A percentile compares a stretch with the other conserved stretches of the same genome.
Conservation (phyloP, 2,329 filamentous ascomycete genomes). For the Calonectria henricotiae region DNA sequence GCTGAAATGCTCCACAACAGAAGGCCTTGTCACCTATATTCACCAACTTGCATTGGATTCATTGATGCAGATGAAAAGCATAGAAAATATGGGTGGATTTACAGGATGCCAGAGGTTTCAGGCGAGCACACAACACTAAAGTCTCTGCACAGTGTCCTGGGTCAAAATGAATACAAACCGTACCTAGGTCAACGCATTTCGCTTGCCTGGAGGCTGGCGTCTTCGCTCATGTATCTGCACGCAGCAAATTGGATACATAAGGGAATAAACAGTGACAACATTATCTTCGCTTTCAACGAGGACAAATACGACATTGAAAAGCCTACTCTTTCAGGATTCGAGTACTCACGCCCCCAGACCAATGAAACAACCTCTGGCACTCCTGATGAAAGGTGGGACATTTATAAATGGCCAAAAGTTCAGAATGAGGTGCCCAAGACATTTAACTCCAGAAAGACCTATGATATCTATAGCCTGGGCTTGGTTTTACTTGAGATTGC, state of each 20-base stretch:
- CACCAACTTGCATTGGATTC: constrained; percentile 20
- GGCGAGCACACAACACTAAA: neutral
- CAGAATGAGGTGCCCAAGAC: constrained; percentile 2
- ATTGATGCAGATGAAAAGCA: constrained; percentile 11
- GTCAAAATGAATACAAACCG: constrained; percentile 19
- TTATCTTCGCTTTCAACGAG: constrained; percentile 15
- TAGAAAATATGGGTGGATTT: constrained; percentile 17
- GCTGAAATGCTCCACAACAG: constrained; percentile 20
- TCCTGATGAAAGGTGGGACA: constrained; percentile 21
- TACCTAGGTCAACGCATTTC: constrained; percentile 8
- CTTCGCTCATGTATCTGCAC: constrained; percentile 22
- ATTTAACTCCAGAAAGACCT: constrained; percentile 19
- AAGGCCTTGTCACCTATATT: constrained; percentile 17
- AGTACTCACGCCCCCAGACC: constrained; percentile 14
- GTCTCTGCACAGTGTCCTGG: constrained; percentile 13
- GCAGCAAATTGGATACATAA: constrained; percentile 23
- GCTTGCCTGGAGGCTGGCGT: constrained; percentile 16
- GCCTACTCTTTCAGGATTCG: constrained; percentile 23
- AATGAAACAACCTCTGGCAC: constrained; percentile 3
- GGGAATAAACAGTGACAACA: constrained; percentile 12
- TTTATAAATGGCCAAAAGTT: constrained; percentile 21
- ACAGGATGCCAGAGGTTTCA: constrained; percentile 14
- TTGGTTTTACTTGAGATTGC: constrained; percentile 22
- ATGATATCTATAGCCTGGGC: constrained; percentile 22
- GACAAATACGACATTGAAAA: constrained; percentile 8